phyloP scores from a whole-genome alignment of 257 asterid species.

The Penstemon newberryi region DNA sequence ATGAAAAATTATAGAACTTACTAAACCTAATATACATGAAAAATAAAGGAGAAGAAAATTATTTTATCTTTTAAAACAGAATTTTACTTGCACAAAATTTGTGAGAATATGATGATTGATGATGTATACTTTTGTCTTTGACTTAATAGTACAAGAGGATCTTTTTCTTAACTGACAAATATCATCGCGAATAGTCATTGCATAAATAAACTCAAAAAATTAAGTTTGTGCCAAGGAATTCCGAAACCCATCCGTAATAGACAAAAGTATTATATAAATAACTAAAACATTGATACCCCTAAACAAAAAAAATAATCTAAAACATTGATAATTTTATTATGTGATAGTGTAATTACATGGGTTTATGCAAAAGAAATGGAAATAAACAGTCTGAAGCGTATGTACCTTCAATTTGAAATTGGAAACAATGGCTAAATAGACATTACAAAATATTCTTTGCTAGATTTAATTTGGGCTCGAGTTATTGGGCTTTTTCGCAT shows the following conservation, averaged over 20 bases:
- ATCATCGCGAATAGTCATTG: no score
- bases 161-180: no score
- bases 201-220: no score
- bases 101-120: no score
- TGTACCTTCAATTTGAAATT: slow-evolving; percentile 9
- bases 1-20: no score
- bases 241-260: not conserved
- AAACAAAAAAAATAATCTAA: no score
- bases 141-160: no score
- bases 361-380: not conserved
- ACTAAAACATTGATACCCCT: not conserved
- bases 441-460: not conserved
- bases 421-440: slow-evolving; percentile 18
- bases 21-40: no score
- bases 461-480: not conserved
- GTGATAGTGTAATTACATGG: slow-evolving; percentile 7
- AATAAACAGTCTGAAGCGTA: not conserved
- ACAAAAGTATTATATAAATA: not conserved
- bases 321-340: not conserved
- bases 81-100: no score
- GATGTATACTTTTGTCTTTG: no score
- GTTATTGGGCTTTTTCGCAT: not conserved
- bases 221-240: not conserved
- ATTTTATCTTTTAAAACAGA: no score
- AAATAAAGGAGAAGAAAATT: no score